phyloP scores from a whole-genome alignment of 2,329 filamentous ascomycete genomes.

The Plectosphaerella sp. region DNA sequence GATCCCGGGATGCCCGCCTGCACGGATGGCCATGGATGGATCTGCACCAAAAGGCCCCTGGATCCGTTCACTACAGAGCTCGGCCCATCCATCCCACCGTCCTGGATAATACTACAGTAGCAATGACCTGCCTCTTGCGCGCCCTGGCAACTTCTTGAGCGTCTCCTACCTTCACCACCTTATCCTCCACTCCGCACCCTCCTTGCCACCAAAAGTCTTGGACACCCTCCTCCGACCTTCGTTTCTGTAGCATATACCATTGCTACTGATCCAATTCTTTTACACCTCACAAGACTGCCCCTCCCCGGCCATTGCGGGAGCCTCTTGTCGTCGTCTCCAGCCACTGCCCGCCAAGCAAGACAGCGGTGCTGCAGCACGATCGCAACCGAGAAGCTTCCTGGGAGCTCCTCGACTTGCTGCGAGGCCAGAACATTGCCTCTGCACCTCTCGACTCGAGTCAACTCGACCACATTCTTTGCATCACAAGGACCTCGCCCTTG shows the following conservation, averaged over 20 bases:
- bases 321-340: background rate
- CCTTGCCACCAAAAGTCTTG: no score
- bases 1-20: no score
- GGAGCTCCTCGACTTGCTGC: background rate
- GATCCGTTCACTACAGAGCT: no score
- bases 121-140: background rate
- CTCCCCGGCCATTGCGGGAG: background rate
- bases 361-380: background rate
- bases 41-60: no score
- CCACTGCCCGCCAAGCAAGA: background rate
- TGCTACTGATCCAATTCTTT: no score
- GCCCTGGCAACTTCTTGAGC: background rate
- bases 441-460: background rate
- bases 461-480: conserved; percentile 13
- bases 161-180: background rate
- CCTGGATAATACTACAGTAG: no score
- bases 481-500: conserved; percentile 13
- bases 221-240: no score
- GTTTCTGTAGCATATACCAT: no score
- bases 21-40: no score
- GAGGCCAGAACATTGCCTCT: background rate
- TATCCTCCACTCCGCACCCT: background rate
- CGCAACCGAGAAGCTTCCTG: background rate
- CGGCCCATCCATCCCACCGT: no score
- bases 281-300: no score